phyloP scores from a whole-genome alignment of 1,284 basidiomycete species.

The Cryptococcus sp. region DNA sequence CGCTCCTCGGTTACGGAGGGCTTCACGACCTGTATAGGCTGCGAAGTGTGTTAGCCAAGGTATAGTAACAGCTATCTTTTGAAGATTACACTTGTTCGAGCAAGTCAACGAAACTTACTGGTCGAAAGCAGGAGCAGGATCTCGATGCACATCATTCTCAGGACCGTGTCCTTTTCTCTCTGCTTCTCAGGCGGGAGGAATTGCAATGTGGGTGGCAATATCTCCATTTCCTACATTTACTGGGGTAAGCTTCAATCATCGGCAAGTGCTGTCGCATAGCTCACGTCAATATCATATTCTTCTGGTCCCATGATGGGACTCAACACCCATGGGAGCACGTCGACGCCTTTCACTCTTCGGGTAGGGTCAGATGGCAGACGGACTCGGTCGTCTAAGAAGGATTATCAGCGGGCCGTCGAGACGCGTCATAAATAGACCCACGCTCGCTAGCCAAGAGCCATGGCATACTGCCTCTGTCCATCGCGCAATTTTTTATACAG shows the following conservation, averaged over 20 bases:
- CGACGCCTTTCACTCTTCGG: slow-evolving; percentile 69
- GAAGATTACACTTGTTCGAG: neutral
- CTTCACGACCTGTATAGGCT: slow-evolving; percentile 79
- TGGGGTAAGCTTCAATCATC: slow-evolving; percentile 9
- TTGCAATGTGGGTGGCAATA: slow-evolving; percentile 79
- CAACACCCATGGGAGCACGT: slow-evolving; percentile 77
- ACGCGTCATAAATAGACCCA: slow-evolving; percentile 4
- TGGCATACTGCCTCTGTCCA: slow-evolving; percentile 48
- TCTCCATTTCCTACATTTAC: slow-evolving; percentile 74
- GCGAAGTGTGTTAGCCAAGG: neutral
- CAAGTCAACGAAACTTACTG: slow-evolving; percentile 51
- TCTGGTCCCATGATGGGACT: slow-evolving; percentile 92
- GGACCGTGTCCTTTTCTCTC: slow-evolving; percentile 75
- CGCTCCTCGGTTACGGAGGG: slow-evolving; percentile 74
- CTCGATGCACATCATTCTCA: slow-evolving; percentile 85
- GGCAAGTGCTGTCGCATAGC: slow-evolving; percentile 19
- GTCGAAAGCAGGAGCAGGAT: slow-evolving; percentile 86
- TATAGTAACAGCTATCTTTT: neutral
- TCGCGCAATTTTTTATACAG: slow-evolving; percentile 66
- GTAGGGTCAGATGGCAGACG: slow-evolving; percentile 45
- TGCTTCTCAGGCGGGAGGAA: slow-evolving; percentile 82
- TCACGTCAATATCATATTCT: slow-evolving; percentile 84
- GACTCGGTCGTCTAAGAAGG: slow-evolving; percentile 43
- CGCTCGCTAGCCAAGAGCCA: slow-evolving; percentile 51
- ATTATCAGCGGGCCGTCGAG: neutral